These are phyloP conservation scores for Tetrahymena borealis DNA, from an alignment of 73 alveolate species.

Conservation along the genomic window DNA sequence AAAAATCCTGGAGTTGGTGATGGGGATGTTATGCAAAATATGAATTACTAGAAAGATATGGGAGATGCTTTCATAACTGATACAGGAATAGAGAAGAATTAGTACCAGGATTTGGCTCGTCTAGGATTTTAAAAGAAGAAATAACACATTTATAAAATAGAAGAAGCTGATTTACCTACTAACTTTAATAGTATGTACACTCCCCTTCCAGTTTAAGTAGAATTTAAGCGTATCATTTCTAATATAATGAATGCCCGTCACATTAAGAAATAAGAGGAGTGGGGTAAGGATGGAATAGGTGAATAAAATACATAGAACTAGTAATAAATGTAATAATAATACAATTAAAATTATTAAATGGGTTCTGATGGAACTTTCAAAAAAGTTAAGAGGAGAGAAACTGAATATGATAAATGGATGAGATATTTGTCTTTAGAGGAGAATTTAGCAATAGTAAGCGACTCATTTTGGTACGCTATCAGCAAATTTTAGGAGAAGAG, in stretches of 20 bases:
- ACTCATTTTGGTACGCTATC: slow-evolving; percentile 37
- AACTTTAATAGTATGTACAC: slow-evolving; percentile 28
- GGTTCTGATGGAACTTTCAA: not conserved
- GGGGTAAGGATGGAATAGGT: slow-evolving; percentile 13
- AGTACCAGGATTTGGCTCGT: not conserved
- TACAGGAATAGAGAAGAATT: not conserved
- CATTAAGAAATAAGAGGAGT: not conserved
- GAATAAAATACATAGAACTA: not conserved
- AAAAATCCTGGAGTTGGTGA: not conserved
- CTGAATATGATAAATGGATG: slow-evolving; percentile 13
- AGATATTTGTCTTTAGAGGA: slow-evolving; percentile 30
- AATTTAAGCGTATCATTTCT: slow-evolving; percentile 16
- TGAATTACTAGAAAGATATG: not conserved
- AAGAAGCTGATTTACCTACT: slow-evolving; percentile 39
- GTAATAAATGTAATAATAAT: not conserved
- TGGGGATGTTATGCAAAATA: not conserved
- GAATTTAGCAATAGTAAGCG: slow-evolving; percentile 26
- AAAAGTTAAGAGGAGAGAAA: slow-evolving; percentile 8
- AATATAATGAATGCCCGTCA: slow-evolving; percentile 21
- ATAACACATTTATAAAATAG: slow-evolving; percentile 13
- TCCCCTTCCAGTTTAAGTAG: slow-evolving; percentile 38
- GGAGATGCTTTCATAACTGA: not conserved
- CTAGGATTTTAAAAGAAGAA: not conserved
- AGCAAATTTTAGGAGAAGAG: slow-evolving; percentile 25
- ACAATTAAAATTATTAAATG: not conserved